Base-by-base conservation (phyloP, 2,329 filamentous ascomycete species). In the Trichoderma hamatum region DNA sequence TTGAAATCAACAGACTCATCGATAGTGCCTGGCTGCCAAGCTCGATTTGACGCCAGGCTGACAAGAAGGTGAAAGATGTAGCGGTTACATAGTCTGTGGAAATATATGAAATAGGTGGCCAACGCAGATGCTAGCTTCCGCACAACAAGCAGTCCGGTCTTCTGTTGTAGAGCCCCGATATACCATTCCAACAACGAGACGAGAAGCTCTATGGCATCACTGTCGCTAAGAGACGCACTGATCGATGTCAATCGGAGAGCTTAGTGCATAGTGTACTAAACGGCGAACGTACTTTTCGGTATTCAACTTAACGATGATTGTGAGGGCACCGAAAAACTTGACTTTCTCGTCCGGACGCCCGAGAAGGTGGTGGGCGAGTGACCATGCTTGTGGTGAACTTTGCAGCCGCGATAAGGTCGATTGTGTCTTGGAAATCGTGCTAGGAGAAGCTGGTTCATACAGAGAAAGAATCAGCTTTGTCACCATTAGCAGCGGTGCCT, bases 221-320 rank as follows among this genome's bases (percentile, higher is more conserved):
- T 82, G 52, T 87, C 83, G 60, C 84, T 82, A 51, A 92, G 79
- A 19, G 84, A 83, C 67, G 81, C 78, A 73, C 82, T 86, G 54
- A 19, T 34, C 39, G 43, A 67, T 30, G 64, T 67, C 54, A 67
- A 28, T 26, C 49, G 26, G 26, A 14, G 51, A 13, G 32, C 26
- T 59, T 32, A 16, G 46, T 28, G 24, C 19, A 46, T 34, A 61
- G 55, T 11, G 30, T 3, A 28, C 9, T 10, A 5, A 13, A 60
- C 10, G 39, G 26, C 16, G n/a, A 52, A 30, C 34, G 3, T 82
- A 92, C 91, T 90, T 93, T 76, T 96, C 93, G n/a, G 90, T 91
- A 77, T 98, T 97, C 69, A 98, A 88, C 81, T 98, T 99, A 74
- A 98, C 89, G 62, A 93, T 96, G 73, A 97, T 91, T 0, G 95